A percentile compares a stretch with the other conserved stretches of the same genome.
These are phyloP conservation scores for Solanum medicagineum DNA, from an alignment of 257 asterid species.

Conservation along the genomic window DNA sequence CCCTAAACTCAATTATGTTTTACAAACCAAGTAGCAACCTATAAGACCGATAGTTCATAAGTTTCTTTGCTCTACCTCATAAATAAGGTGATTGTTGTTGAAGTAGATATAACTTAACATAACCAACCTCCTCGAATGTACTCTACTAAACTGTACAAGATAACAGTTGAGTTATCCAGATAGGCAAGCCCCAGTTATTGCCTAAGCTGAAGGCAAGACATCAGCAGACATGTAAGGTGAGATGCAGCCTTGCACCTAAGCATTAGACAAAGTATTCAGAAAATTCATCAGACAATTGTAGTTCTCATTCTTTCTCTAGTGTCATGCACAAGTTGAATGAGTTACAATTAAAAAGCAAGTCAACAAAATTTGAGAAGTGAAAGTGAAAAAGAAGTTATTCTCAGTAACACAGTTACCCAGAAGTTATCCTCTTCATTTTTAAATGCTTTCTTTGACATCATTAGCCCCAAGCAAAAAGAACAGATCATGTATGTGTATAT, in stretches of 20 bases:
- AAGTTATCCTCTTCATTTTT: neutral
- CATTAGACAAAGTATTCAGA: neutral
- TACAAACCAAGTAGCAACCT: neutral
- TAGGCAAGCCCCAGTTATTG: neutral
- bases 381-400: neutral
- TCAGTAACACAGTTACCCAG: neutral
- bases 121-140: neutral
- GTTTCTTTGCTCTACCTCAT: neutral
- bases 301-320: neutral
- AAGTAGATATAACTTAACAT: neutral
- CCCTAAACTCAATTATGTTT: neutral
- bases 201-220: slow-evolving; percentile 45
- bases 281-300: neutral
- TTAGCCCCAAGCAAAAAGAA: neutral
- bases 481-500: neutral
- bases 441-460: neutral
- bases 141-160: neutral
- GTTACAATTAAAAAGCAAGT: neutral
- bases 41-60: neutral
- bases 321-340: neutral
- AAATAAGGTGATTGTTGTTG: neutral
- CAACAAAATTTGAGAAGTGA: neutral
- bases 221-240: slow-evolving; percentile 80
- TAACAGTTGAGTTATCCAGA: neutral
- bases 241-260: slow-evolving; percentile 79